Evolutionary conservation across 2,329 filamentous ascomycete species (phyloP), one percentile per base, ranked within the genome.

Genomic region (Nothomitra cinnamomea): DNA sequence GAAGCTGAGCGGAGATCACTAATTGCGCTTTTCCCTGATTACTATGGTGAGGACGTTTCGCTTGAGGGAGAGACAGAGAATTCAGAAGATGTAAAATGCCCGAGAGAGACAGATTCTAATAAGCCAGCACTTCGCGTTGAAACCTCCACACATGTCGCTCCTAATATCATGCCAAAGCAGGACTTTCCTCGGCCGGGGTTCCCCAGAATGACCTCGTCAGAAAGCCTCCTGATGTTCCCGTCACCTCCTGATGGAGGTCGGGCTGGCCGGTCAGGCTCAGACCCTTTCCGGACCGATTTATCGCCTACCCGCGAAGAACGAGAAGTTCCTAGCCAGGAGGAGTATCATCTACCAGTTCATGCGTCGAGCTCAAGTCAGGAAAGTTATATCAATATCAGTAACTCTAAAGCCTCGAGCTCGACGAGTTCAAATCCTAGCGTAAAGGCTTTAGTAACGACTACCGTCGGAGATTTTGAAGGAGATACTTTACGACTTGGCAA

Each of bases 201-300:
- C 57, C 61, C 69, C 51, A 71, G 75, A 36, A 75, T 78, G 59
- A 72, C 79, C 58, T 81, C 77, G 22, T 71, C 73, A 5, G 78
- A 81, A 57, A 81, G 77, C 61, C 80, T 81, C 58, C 68, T 72
- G 21, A 80, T 81, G 73, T 79, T 82, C 57, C 79, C 77, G 40
- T 74, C 75, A n/a, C 78, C 78, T 8, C 75, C 75, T 1, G 75
- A 76, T 56, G 71, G 71, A 56, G 81, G 78, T 4, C 70, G 75
- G 52, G 69, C 66, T 52, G 70, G 69, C 4, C 70, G 71, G 53
- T 80, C 76, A 2, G 66, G 75, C 35, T 72, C 71, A 19, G 72
- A 69, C 25, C 78, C 77, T 0, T 72, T 74, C 41, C 21, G n/a
- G 43, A 48, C 19, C 43, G 8, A 48, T 28, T 48, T 48, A 28